Conservation (phyloP, 495 filamentous ascomycete species). For the Xylaria acuta region DNA sequence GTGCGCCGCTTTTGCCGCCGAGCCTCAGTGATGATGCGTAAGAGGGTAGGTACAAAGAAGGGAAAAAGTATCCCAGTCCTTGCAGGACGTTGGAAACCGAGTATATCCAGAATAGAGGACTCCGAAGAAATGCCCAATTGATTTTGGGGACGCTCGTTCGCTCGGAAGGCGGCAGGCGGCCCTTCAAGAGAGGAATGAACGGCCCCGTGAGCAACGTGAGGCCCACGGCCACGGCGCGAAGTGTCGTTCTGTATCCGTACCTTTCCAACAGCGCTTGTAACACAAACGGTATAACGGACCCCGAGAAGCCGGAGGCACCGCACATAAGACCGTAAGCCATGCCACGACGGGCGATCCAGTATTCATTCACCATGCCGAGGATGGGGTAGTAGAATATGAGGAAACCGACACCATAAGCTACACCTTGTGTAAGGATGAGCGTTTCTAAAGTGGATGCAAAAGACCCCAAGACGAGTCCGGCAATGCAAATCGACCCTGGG, state of each 20-base stretch:
- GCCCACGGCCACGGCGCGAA: slow-evolving; percentile 44
- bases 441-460: slow-evolving; percentile 39
- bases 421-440: slow-evolving; percentile 47
- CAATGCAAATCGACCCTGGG: slow-evolving; percentile 34
- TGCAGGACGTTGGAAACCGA: slow-evolving; percentile 31
- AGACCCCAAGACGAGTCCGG: slow-evolving; percentile 41
- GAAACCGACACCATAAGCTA: slow-evolving; percentile 48
- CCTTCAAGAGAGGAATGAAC: slow-evolving; percentile 24
- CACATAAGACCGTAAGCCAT: slow-evolving; percentile 52
- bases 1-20: slow-evolving; percentile 10
- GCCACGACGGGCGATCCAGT: slow-evolving; percentile 42
- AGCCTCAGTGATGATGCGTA: slow-evolving; percentile 34
- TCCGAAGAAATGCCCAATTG: slow-evolving; percentile 22
- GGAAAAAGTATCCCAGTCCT: slow-evolving; percentile 33
- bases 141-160: slow-evolving; percentile 6
- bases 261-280: slow-evolving; percentile 40
- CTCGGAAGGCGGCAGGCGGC: slow-evolving; percentile 3
- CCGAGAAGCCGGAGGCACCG: slow-evolving; percentile 45
- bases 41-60: slow-evolving; percentile 32
- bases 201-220: slow-evolving; percentile 42
- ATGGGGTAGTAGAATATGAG: slow-evolving; percentile 46
- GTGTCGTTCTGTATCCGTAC: slow-evolving; percentile 42
- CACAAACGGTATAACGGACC: slow-evolving; percentile 45
- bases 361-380: slow-evolving; percentile 40
- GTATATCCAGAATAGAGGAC: slow-evolving; percentile 21